phyloP scores from a whole-genome alignment of 805 yeast species.

The Diddensiella santjacobensis region DNA sequence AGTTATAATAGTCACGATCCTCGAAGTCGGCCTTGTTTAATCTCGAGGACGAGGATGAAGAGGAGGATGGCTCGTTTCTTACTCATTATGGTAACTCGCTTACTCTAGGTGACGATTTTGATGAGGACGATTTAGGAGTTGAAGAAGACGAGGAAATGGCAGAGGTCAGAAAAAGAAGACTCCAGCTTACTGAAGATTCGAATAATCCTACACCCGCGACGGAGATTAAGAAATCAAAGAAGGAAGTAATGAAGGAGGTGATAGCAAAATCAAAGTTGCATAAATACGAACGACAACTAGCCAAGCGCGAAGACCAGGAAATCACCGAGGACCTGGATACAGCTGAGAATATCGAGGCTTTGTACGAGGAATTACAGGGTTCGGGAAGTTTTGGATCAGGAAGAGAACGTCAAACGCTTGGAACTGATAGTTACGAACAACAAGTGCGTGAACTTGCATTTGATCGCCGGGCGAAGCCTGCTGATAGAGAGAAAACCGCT shows the following conservation, averaged over 20 bases:
- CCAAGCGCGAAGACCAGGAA: slow-evolving; percentile 36
- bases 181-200: slow-evolving; percentile 20
- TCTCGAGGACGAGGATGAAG: slow-evolving; percentile 47
- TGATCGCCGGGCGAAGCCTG: slow-evolving; percentile 40
- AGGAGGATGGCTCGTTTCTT: slow-evolving; percentile 42
- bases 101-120: slow-evolving; percentile 53
- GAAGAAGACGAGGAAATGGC: slow-evolving; percentile 32
- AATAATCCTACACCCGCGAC: slow-evolving; percentile 40
- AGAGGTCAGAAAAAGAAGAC: slow-evolving; percentile 9
- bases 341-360: slow-evolving; percentile 32
- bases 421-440: slow-evolving; percentile 32
- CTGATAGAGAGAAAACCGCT: slow-evolving; percentile 41
- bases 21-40: slow-evolving; percentile 60
- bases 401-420: neutral
- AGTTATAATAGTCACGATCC: slow-evolving; percentile 59
- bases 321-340: slow-evolving; percentile 37
- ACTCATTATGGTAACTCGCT: slow-evolving; percentile 79
- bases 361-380: slow-evolving; percentile 29
- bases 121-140: slow-evolving; percentile 43
- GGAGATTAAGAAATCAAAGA: slow-evolving; percentile 35
- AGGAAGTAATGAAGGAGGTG: slow-evolving; percentile 43
- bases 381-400: slow-evolving; percentile 7
- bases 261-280: slow-evolving; percentile 42
- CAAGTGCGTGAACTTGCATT: slow-evolving; percentile 38
- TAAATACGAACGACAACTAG: slow-evolving; percentile 40